Evolutionary conservation across 73 alveolate species (phyloP), one percentile per base, ranked within the genome.

Genomic region (Paramecium octaurelia): DNA sequence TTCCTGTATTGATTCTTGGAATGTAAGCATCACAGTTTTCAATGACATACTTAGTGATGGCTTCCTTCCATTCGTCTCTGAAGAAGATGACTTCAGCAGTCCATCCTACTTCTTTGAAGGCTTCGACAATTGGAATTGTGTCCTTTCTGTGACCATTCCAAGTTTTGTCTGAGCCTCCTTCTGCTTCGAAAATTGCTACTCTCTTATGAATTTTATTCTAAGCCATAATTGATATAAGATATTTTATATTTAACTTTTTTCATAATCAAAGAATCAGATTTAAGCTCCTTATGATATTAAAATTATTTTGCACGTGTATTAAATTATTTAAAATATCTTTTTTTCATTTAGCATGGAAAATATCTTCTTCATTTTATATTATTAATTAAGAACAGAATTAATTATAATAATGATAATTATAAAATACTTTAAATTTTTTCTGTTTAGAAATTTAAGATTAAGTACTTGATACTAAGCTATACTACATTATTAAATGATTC

Each of bases 61-160:
- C 12, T 16, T 83, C 92, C 12, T 83, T 83, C 92, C 92, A 83
- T 44, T 83, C 92, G 18, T 83, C 92, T 83, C 92, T 83, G 34
- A 83, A 83, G 92, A 83, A 83, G 92, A 83, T 83, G 92, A 6
- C 31, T 44, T 83, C 92, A 44, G 92, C 92, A 2, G 46, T 20
- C 92, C 92, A 83, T 38, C 92, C 92, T n/a, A 83, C 46, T 83
- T 83, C 92, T 80, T 83, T 83, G 24, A 83, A 83, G 86, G 92
- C 92, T 83, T 83, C 92, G 14, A 83, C 92, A 2, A 83, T 83
- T 23, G 92, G 92, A 5, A 83, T 23, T 12, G 92, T 83, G 87
- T 73, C 87, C 18, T 73, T 73, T 73, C 87, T 73, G 23, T 73
- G 87, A 29, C 87, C 87, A 73, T 73, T 73, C 87, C 87, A 73